phyloP scores from a whole-genome alignment of 2,329 filamentous ascomycete genomes.

The Ophiostoma pallidulum region DNA sequence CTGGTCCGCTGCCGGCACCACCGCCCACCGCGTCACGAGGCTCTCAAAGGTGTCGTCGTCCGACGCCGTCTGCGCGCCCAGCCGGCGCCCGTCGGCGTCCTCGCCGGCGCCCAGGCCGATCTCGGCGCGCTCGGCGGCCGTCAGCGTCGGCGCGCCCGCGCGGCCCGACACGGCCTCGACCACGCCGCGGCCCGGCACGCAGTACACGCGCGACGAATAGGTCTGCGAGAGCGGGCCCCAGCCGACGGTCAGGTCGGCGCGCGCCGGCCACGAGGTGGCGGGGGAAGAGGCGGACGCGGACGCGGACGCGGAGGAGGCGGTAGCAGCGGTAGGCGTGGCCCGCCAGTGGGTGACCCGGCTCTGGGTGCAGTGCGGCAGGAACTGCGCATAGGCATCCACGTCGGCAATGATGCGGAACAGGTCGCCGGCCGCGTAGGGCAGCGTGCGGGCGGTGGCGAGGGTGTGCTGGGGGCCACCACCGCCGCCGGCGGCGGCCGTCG shows the following conservation, averaged over 20 bases:
- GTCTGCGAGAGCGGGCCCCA: conserved; percentile 77
- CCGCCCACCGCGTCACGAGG: conserved; percentile 60
- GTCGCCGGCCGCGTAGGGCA: conserved; percentile 60
- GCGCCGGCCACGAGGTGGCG: conserved; percentile 51
- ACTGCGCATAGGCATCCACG: conserved; percentile 70
- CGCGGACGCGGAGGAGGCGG: background rate
- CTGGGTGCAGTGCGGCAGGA: conserved; percentile 82
- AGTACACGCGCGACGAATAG: conserved; percentile 73
- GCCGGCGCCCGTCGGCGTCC: conserved; percentile 7
- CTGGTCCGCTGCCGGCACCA: conserved; percentile 32
- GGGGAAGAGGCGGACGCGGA: conserved; percentile 29
- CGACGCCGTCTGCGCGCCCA: conserved; percentile 12
- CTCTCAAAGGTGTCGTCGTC: conserved; percentile 49
- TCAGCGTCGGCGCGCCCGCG: conserved; percentile 29
- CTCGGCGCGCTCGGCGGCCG: conserved; percentile 24
- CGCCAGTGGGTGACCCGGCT: conserved; percentile 70
- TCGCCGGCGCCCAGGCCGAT: conserved; percentile 17
- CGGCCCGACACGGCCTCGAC: conserved; percentile 69
- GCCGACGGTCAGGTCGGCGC: conserved; percentile 73
- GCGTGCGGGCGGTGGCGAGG: conserved; percentile 62
- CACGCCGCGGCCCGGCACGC: conserved; percentile 50
- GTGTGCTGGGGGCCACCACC: conserved; percentile 39
- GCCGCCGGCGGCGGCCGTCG: background rate
- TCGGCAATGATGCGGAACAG: conserved; percentile 86
- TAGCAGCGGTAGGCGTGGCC: background rate